Base-by-base conservation (phyloP, 2,329 filamentous ascomycete species). In the Colletotrichum brevisporum region DNA sequence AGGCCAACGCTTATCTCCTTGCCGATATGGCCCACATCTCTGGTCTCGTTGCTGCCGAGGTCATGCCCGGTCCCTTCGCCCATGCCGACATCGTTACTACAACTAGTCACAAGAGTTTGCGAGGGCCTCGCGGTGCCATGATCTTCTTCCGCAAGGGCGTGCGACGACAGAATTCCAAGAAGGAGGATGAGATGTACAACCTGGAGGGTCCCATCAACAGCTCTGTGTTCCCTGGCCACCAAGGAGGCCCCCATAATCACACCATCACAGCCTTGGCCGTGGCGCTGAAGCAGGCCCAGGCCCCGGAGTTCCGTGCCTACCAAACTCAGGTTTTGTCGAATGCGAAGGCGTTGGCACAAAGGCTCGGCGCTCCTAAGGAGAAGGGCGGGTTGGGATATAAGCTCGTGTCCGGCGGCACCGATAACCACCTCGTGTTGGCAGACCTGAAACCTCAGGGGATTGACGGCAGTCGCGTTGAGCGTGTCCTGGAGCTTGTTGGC, bases 1-100 rank as follows among this genome's bases (percentile, higher is more conserved):
- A 97, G 83, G 89, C 94, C 66, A 94, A 94, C 75, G 94, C 94
- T 77, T 99, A 98, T 83, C 88, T 99, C 67, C 85, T 99, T 71
- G 94, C 94, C 75, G 96, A 99, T 78, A 98, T 99, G 90, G 96
- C 96, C 61, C 96, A 99, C 78, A 97, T 99, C 74, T 98, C 95
- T 10, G 96, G 96, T 73, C 86, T 99, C 71, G 90, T 99, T 59
- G 95, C 96, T 51, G 95, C 94, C 74, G 94, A 94, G 77, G 95
- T 97, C 63, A 90, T 98, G 73, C 94, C 94, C 51, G 92, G 93
- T 70, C 96, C 96, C 58, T 99, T 98, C 82, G 88, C 89, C 73
- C 91, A 92, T 81, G 93, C 94, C 73, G 96, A 99, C 80, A 92
- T 99, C 69, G 96, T 99, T 73, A 99, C 96, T 55, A 99, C 96